Evolutionary conservation across 2,329 filamentous ascomycete genomes (phyloP), one percentile per base, ranked within the genome.

Genomic region (Coniella vitis): DNA sequence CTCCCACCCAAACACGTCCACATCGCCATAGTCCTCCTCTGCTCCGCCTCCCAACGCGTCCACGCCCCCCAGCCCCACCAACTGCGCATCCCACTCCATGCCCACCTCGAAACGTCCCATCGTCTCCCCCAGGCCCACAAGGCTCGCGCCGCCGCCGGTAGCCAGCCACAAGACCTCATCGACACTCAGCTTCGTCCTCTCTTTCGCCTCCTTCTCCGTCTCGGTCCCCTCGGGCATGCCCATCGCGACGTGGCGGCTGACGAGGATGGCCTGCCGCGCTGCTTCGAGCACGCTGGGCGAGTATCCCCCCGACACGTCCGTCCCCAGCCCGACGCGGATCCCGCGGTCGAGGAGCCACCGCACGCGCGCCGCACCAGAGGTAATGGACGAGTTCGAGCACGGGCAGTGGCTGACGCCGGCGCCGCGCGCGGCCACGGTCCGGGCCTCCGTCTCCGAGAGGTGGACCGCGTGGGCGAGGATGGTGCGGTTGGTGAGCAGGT

Each of bases 1-100:
- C 75, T 97, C 91, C 79, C 84, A 89, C 1, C 90, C 90, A 71
- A 96, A 98, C 0, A 96, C 65, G 65, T 96, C 90, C 0, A 96
- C 88, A 40, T 83, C 29, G 7, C 29, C 40, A 9, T 31, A 16
- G 14, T 21, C n/a, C 20, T 41, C 83, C 1, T 69, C 68, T 3
- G 75, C 48, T 3, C 56, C 63, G 19, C 52, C 58, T 0, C 71
- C 72, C 3, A 70, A 65, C 4, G 67, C 67, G 1, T 69, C 68
- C 1, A 80, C 73, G 4, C 59, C 45, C 1, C 75, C 77, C 20
- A 96, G 65, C 9, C 75, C 71, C 47, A 98, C 74, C 58, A 95
- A 73, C 72, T 96, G 89, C 51, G 87, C 90, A 73, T 98, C 93
- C 80, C 84, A 97, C 55, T 88, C 79, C 83, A 85, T 93, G 0